Base-by-base conservation (phyloP, 1,284 basidiomycete genomes). In the Tylopilus sp. region DNA sequence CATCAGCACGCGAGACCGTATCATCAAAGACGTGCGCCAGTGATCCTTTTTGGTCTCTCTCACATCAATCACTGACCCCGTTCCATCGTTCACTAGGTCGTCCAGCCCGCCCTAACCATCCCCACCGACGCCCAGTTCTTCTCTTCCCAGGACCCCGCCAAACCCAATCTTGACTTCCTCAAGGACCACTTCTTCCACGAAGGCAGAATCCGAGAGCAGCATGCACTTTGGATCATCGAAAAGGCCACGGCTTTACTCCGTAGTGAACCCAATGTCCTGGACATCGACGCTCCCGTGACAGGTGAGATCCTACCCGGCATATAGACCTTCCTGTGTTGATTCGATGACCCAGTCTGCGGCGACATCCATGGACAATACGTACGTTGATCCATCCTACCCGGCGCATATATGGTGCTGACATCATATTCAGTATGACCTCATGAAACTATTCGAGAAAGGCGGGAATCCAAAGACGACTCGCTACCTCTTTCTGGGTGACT, bases 111-210 rank as follows among this genome's bases (percentile, higher is more conserved):
- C 16, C 33, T 38, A 89, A 86, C 85, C 69, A 86, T 92, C 62
- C 97, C 97, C 2, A 96, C 95, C 16, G 91, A 95, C 73, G 94
- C 93, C 69, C 95, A 99, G 80, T 98, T 99, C 87, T 97, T 91
- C 83, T 91, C 91, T 60, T 87, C 89, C 61, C 88, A 89, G 69
- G 93, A 96, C 82, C 88, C 88, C 62, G 86, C 89, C 51, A 96
- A 96, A 79, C 96, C 95, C 41, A 94, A 99, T 81, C 90, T 99
- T 74, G 96, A 95, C 26, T 99, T 97, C 81, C 86, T 99, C 70
- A 99, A 99, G 86, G 99, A 99, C 77, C 97, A 99, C 82, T 98
- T 99, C 79, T 98, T 99, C 81, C 91, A 97, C 63, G 97, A 98
- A 80, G 97, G 97, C 0, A 84, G 95, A 58, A 77, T 98, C 71